Evolutionary conservation across 2,329 filamentous ascomycete species (phyloP).

Genomic region (Cyphellophora europaea): DNA sequence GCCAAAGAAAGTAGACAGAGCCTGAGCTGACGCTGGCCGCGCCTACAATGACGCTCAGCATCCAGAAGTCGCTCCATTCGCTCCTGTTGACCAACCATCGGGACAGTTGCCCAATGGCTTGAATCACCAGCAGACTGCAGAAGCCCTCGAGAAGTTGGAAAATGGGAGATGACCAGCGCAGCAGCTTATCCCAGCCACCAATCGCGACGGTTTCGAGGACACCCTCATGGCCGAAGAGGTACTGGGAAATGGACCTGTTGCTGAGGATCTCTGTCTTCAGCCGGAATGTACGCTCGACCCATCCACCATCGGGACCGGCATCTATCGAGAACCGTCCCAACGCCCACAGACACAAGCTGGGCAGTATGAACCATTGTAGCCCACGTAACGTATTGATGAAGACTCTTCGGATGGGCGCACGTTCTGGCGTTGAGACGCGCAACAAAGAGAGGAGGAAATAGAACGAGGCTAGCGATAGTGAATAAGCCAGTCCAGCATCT

Average conservation of each 20-base stretch:
- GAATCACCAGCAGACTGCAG: constrained; percentile 90
- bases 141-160: constrained; percentile 96
- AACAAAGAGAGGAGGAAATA: constrained; percentile 81
- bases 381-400: constrained; percentile 61
- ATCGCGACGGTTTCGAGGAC: constrained; percentile 71
- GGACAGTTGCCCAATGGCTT: constrained; percentile 88
- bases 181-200: constrained; percentile 76
- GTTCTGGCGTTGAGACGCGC: constrained; percentile 70
- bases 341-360: constrained; percentile 83
- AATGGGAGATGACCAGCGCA: constrained; percentile 84
- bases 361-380: constrained; percentile 80
- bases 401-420: constrained; percentile 64
- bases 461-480: constrained; percentile 76
- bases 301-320: constrained; percentile 59
- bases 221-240: constrained; percentile 81
- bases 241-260: constrained; percentile 63
- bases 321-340: constrained; percentile 93
- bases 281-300: constrained; percentile 72
- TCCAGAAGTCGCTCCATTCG: constrained; percentile 90
- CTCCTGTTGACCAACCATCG: constrained; percentile 83
- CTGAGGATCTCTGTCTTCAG: constrained; percentile 46
- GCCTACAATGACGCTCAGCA: constrained; percentile 80
- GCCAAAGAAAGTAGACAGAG: constrained; percentile 92
- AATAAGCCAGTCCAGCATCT: constrained; percentile 89
- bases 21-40: constrained; percentile 89